A percentile compares a stretch with the other conserved stretches of the same genome.
Conservation (phyloP, 2,329 filamentous ascomycete genomes). For the Emmonsia crescens region DNA sequence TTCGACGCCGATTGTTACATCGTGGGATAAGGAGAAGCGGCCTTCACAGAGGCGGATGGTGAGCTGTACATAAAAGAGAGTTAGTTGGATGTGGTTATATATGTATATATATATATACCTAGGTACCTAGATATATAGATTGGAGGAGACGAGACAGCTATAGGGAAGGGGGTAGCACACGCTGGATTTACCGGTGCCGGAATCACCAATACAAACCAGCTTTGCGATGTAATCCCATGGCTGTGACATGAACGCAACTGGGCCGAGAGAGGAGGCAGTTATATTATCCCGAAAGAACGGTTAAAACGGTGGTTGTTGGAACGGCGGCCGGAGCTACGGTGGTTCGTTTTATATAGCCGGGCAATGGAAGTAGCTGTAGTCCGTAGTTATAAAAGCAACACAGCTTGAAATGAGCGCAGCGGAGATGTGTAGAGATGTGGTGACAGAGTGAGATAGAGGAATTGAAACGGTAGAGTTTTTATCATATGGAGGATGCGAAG, state of each 20-base stretch:
- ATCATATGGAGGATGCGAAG: too few species aligned
- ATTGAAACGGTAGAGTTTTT: neutral
- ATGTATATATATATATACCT: neutral
- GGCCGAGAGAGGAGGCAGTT: neutral
- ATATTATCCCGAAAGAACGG: neutral
- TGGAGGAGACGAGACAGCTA: conserved; percentile 9
- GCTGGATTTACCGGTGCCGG: conserved; percentile 85
- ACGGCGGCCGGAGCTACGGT: neutral
- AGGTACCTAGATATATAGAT: neutral
- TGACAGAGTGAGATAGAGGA: neutral
- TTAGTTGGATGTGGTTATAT: neutral
- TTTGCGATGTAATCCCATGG: conserved; percentile 99
- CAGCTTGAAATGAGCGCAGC: neutral
- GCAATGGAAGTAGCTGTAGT: neutral
- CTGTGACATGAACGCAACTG: conserved; percentile 33
- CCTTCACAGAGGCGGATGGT: conserved; percentile 95
- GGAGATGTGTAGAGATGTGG: neutral
- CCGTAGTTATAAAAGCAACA: neutral
- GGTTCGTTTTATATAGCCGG: neutral
- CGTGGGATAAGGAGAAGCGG: conserved; percentile 85
- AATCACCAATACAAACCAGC: conserved; percentile 94
- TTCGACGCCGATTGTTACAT: conserved; percentile 94
- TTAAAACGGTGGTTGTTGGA: neutral
- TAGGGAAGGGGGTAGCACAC: conserved; percentile 29
- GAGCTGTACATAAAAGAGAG: conserved; percentile 42